Conservation (phyloP, 2,329 filamentous ascomycete genomes). For the Botrytis galanthina region DNA sequence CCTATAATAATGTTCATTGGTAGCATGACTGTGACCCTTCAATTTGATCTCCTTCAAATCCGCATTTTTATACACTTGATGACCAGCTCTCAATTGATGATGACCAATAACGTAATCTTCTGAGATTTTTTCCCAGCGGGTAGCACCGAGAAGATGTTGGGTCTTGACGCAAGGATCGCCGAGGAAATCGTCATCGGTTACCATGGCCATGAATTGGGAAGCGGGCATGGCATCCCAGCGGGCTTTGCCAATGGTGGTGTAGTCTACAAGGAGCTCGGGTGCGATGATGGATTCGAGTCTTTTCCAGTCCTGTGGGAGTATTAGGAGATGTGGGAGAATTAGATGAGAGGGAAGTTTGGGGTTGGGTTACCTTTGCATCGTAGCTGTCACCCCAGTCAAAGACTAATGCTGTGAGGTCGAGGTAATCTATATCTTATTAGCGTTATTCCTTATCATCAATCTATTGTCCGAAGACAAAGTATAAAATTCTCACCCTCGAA, state of each 20-base stretch:
- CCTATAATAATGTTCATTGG: slow-evolving; percentile 34
- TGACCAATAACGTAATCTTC: slow-evolving; percentile 58
- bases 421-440: slow-evolving; percentile 43
- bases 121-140: slow-evolving; percentile 56
- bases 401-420: slow-evolving; percentile 48
- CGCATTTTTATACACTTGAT: slow-evolving; percentile 28
- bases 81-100: slow-evolving; percentile 33
- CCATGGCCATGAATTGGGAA: slow-evolving; percentile 60
- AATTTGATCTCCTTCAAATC: slow-evolving; percentile 28
- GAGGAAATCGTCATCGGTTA: slow-evolving; percentile 55
- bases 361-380: slow-evolving; percentile 50
- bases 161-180: slow-evolving; percentile 61
- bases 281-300: slow-evolving; percentile 32
- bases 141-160: slow-evolving; percentile 62
- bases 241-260: slow-evolving; percentile 61
- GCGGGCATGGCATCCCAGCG: slow-evolving; percentile 61
- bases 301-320: slow-evolving; percentile 30
- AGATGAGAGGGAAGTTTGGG: neutral
- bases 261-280: slow-evolving; percentile 49
- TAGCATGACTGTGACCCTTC: slow-evolving; percentile 33
- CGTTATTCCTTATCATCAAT: neutral
- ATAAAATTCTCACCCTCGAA: slow-evolving; percentile 17
- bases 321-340: neutral
- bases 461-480: neutral
- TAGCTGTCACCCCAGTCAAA: slow-evolving; percentile 67